Percentiles rank a stretch among this genome's conserved stretches.
These are phyloP conservation scores for Coemansia sp. DNA, from an alignment of 192 early-diverging fungal genomes.

Conservation along the genomic window DNA sequence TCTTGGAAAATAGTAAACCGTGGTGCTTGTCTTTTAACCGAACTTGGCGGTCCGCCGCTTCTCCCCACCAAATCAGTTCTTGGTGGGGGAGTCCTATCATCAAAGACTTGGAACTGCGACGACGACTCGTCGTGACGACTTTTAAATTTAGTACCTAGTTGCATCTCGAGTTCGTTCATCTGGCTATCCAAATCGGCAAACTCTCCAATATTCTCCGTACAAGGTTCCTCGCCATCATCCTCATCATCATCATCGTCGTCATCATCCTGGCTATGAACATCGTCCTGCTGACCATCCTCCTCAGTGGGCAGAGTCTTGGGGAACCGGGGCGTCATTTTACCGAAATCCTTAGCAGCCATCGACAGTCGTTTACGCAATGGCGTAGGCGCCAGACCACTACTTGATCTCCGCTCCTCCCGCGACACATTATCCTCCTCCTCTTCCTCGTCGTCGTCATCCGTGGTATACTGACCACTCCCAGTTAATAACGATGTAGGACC, in stretches of 20 bases:
- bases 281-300: conserved; percentile 4
- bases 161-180: conserved; percentile 50
- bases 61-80: not conserved
- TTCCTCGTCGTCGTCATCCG: conserved; percentile 17
- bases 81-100: not conserved
- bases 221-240: conserved; percentile 45
- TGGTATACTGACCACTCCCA: not conserved
- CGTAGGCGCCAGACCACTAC: conserved; percentile 18
- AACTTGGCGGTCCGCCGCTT: not conserved
- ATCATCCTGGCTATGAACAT: not conserved
- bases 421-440: conserved; percentile 5
- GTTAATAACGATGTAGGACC: conserved; percentile 15
- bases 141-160: conserved; percentile 21
- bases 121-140: not conserved
- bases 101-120: not conserved
- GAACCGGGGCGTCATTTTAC: conserved; percentile 43
- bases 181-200: conserved; percentile 45
- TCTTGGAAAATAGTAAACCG: not conserved
- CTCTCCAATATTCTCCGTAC: conserved; percentile 53
- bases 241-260: conserved; percentile 34
- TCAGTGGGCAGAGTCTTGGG: conserved; percentile 14
- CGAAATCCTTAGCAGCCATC: conserved; percentile 44
- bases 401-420: not conserved
- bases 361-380: conserved; percentile 50
- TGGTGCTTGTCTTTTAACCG: not conserved